Evolutionary conservation across 1,284 basidiomycete genomes (phyloP).

Genomic region (Mycosarcoma mackinlayi): DNA sequence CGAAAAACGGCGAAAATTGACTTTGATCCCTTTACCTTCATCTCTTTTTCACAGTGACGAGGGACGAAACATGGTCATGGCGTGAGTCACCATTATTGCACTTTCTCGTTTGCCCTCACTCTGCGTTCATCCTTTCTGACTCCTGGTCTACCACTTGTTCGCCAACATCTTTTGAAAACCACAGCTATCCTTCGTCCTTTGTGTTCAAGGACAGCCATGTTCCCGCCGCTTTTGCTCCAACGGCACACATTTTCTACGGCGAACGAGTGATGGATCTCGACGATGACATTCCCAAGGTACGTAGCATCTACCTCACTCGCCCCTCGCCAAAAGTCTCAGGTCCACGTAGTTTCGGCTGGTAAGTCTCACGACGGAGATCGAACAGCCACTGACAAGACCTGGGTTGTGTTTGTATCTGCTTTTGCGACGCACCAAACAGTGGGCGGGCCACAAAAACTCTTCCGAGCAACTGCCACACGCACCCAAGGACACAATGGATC

Average conservation of each 20-base stretch:
- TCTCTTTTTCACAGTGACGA: conserved; percentile 37
- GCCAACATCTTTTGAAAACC: too few species aligned
- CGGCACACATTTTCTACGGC: conserved; percentile 49
- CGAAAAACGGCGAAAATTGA: neutral
- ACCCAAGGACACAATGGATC: conserved; percentile 23
- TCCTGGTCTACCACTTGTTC: too few species aligned
- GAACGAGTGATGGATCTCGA: conserved; percentile 48
- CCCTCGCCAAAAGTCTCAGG: neutral
- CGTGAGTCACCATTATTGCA: conserved; percentile 24
- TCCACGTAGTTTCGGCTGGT: too few species aligned
- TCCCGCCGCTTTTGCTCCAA: conserved; percentile 36
- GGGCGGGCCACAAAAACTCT: conserved; percentile 37
- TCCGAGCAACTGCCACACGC: conserved; percentile 40
- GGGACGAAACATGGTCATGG: conserved; percentile 53
- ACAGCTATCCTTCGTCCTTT: conserved; percentile 45
- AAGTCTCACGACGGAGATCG: neutral
- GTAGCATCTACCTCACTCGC: neutral
- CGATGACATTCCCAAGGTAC: conserved; percentile 49
- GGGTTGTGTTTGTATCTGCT: neutral
- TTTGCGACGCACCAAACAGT: too few species aligned
- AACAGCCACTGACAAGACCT: conserved; percentile 1
- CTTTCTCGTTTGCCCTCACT: too few species aligned
- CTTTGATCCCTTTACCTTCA: neutral
- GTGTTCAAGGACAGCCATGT: conserved; percentile 39
- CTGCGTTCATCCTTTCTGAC: too few species aligned